Evolutionary conservation across 208 protist species (phyloP).

Genomic region (Jaenimonas drosophilae): DNA sequence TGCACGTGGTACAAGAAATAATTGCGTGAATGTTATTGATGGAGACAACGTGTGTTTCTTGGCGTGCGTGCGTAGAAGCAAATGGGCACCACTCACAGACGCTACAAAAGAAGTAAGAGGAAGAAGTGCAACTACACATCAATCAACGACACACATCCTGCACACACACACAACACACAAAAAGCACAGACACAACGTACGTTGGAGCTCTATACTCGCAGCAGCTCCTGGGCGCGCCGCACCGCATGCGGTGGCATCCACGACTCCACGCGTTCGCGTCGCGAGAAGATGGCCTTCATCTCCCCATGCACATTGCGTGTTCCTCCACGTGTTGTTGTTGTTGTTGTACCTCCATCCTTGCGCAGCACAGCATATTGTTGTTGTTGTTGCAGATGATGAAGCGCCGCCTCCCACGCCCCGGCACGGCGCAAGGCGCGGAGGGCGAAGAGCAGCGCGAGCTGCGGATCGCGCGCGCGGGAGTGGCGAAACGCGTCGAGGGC

Average conservation of each 20-base stretch:
- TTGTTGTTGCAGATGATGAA: not conserved
- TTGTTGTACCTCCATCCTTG: conserved; percentile 1
- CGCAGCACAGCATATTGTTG: not conserved
- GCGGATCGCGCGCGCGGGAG: conserved; percentile 10
- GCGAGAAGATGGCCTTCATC: conserved; percentile 8
- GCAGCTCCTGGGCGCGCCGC: conserved; percentile 1
- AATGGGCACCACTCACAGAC: no score
- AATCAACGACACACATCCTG: no score
- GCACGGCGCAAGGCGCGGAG: conserved; percentile 26
- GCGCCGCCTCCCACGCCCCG: conserved; percentile 10
- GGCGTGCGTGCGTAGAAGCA: no score
- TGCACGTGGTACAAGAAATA: no score
- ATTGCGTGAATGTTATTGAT: no score
- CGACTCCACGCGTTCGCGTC: conserved; percentile 15
- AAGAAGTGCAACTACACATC: no score
- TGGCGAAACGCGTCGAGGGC: conserved; percentile 18
- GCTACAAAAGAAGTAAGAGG: no score
- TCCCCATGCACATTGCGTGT: conserved; percentile 6
- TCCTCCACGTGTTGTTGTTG: conserved; percentile 2
- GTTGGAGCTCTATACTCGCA: not conserved
- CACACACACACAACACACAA: no score
- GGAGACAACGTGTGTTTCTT: no score
- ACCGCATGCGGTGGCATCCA: conserved; percentile 11
- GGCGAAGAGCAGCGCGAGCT: conserved; percentile 30
- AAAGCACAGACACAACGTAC: no score